Conservation (phyloP, 2,329 filamentous ascomycete species). For the Shiraia sp. region DNA sequence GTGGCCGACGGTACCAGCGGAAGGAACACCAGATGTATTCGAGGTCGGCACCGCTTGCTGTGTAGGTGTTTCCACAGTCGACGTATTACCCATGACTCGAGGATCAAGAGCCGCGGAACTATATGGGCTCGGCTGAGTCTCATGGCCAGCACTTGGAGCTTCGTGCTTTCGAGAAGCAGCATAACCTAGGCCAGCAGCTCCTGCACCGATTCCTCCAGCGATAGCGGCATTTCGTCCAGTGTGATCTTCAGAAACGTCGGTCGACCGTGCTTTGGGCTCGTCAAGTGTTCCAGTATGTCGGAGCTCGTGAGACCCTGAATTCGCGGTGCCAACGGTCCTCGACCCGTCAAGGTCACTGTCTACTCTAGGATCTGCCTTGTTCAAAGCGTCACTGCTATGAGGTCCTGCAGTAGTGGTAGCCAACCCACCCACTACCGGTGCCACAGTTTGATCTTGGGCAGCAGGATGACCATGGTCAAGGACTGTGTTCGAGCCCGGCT, state of each 20-base stretch:
- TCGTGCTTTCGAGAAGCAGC: constrained; percentile 2
- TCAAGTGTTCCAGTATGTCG: constrained; percentile 29
- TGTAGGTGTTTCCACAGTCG: too few species aligned
- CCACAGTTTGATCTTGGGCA: neutral
- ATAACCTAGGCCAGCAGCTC: constrained; percentile 5
- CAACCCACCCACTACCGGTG: neutral
- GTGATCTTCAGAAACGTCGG: constrained; percentile 23
- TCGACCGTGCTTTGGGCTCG: constrained; percentile 5
- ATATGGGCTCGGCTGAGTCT: constrained; percentile 14
- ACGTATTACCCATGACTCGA: constrained; percentile 27
- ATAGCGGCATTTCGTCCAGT: constrained; percentile 30
- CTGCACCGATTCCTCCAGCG: constrained; percentile 9
- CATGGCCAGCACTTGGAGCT: neutral
- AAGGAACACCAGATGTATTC: too few species aligned
- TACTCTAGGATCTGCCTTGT: neutral
- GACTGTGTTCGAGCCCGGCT: constrained; percentile 1
- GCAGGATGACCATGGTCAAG: neutral
- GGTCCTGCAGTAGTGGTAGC: constrained; percentile 2
- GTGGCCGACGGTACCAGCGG: too few species aligned
- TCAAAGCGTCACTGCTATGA: neutral
- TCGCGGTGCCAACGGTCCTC: neutral
- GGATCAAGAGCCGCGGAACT: constrained; percentile 31
- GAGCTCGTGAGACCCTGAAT: constrained; percentile 15
- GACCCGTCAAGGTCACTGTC: neutral
- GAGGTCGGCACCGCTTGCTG: too few species aligned